These are phyloP conservation scores for Microbotryum violaceum DNA, from an alignment of 1,284 basidiomycete genomes.

Conservation along the genomic window DNA sequence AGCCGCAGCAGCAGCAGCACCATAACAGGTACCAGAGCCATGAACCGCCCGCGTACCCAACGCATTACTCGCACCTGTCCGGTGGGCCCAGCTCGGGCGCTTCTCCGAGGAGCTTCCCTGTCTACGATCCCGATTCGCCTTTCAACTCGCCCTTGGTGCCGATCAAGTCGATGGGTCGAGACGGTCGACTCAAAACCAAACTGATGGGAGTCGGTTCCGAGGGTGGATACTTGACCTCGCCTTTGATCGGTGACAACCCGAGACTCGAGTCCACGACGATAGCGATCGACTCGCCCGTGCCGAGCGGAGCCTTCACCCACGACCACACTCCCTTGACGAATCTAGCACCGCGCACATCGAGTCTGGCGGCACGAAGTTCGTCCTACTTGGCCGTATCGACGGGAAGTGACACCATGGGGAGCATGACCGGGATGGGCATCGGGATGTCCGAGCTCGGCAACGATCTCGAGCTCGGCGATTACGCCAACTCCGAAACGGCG, in stretches of 20 bases:
- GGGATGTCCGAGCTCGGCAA: too few relatives aligned
- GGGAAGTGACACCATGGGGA: too few relatives aligned
- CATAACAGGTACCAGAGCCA: slow-evolving; percentile 6
- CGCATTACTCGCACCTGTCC: slow-evolving; percentile 13
- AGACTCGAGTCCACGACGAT: slow-evolving; percentile 6
- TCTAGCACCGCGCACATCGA: too few relatives aligned
- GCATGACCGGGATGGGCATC: too few relatives aligned
- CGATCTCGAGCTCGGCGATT: too few relatives aligned
- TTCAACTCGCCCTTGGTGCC: slow-evolving; percentile 18
- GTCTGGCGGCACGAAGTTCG: too few relatives aligned
- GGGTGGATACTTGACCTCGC: slow-evolving; percentile 32
- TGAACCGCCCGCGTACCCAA: background rate
- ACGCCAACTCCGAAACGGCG: too few relatives aligned
- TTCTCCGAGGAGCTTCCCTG: slow-evolving; percentile 3
- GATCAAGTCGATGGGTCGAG: slow-evolving; percentile 11
- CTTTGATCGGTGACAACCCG: slow-evolving; percentile 24
- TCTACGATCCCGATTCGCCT: slow-evolving; percentile 24
- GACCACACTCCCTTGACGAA: too few relatives aligned
- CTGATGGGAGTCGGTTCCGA: slow-evolving; percentile 32
- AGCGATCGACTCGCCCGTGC: too few relatives aligned
- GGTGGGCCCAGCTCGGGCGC: slow-evolving; percentile 2
- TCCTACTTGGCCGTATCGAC: too few relatives aligned
- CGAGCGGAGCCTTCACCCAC: too few relatives aligned
- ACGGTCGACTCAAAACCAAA: slow-evolving; percentile 29
- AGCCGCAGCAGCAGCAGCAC: slow-evolving; percentile 10